Percentiles rank a stretch among this genome's conserved stretches.
Evolutionary conservation across 2,329 filamentous ascomycete genomes (phyloP).

Genomic region (Sclerotinia minor): DNA sequence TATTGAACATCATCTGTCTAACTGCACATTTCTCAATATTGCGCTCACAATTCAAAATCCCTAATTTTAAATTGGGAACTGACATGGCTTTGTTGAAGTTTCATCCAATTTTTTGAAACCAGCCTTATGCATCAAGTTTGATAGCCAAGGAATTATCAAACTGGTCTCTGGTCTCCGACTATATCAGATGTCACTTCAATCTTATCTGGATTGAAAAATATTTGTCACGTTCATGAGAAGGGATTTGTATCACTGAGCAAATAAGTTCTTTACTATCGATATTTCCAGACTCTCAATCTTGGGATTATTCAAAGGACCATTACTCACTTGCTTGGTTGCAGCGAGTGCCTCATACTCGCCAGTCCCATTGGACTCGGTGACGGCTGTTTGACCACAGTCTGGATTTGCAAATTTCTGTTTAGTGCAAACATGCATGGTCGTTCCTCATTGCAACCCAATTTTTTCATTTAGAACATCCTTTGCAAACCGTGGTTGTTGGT

Average conservation of each 20-base stretch:
- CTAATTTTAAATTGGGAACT: background rate
- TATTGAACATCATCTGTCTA: no score
- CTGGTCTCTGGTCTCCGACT: background rate
- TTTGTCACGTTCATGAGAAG: no score
- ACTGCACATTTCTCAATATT: no score
- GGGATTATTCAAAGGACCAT: background rate
- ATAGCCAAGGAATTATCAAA: background rate
- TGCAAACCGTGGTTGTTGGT: background rate
- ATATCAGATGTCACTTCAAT: background rate
- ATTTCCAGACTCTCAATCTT: background rate
- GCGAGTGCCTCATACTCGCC: background rate
- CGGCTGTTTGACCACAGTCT: background rate
- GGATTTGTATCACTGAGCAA: background rate
- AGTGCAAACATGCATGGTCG: background rate
- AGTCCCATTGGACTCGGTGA: background rate
- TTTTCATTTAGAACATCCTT: background rate
- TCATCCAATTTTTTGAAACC: background rate
- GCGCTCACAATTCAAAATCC: background rate
- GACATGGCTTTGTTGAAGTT: conserved; percentile 3
- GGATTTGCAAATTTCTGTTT: background rate
- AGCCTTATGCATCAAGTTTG: background rate
- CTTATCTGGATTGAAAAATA: background rate
- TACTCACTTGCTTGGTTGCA: background rate
- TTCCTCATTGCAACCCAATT: background rate
- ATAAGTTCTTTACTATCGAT: background rate